Evolutionary conservation across 306 rosid genomes (phyloP).

Genomic region (Begonia loranthoides): DNA sequence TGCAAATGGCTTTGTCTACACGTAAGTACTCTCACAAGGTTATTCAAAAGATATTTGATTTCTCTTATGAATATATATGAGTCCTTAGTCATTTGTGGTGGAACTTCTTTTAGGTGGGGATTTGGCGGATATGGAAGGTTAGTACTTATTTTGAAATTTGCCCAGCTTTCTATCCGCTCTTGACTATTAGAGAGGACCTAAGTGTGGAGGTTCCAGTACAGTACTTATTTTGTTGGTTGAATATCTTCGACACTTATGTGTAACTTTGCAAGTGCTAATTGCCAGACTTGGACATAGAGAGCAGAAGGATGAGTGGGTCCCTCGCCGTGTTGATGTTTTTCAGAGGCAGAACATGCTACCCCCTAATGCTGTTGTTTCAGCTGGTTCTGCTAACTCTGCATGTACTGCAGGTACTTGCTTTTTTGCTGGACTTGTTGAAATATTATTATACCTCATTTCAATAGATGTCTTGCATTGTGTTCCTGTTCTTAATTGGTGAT

Average conservation of each 20-base stretch:
- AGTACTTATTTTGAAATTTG: conserved; percentile 10
- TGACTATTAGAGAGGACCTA: background rate
- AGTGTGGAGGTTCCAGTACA: background rate
- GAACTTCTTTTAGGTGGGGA: conserved; percentile 67
- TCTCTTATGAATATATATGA: conserved; percentile 4
- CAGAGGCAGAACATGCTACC: conserved; percentile 64
- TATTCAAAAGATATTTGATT: background rate
- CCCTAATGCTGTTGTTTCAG: conserved; percentile 71
- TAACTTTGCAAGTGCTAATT: conserved; percentile 9
- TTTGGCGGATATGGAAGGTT: conserved; percentile 98
- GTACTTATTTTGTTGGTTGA: background rate
- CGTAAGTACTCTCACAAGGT: conserved; percentile 46
- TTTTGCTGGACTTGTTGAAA: conserved; percentile 2
- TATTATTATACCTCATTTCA: too few species aligned
- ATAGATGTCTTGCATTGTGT: background rate
- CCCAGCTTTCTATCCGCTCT: background rate
- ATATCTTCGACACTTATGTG: conserved; percentile 1
- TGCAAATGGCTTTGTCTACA: conserved; percentile 74
- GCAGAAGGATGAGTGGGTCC: conserved; percentile 96
- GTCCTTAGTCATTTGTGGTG: conserved; percentile 10
- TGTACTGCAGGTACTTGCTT: conserved; percentile 74
- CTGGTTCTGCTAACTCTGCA: conserved; percentile 79
- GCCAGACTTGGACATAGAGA: conserved; percentile 96
- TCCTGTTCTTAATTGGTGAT: background rate
- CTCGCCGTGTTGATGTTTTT: conserved; percentile 82